Evolutionary conservation across 192 early-diverging fungal genomes (phyloP).

Genomic region (Piromyces finnis): DNA sequence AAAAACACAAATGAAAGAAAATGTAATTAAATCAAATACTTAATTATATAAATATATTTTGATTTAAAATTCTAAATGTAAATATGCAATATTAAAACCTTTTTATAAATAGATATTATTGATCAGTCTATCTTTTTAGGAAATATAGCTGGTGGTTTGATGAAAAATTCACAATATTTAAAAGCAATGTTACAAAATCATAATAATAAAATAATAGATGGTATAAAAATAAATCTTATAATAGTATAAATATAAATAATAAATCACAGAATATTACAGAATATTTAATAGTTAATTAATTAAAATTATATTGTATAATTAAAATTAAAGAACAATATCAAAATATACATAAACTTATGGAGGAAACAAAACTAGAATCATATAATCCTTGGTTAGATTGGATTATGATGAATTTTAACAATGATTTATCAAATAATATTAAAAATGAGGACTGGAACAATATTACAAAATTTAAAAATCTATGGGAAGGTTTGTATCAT

Average conservation of each 20-base stretch:
- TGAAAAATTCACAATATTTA: background rate
- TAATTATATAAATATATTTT: no score
- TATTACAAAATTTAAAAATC: background rate
- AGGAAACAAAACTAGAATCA: background rate
- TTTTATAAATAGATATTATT: no score
- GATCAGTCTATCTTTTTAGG: background rate
- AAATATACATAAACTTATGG: background rate
- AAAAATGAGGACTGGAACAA: background rate
- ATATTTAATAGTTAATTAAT: no score
- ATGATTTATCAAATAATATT: background rate
- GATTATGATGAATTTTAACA: background rate
- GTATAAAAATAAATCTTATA: no score
- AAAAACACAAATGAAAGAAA: background rate
- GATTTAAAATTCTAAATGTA: no score
- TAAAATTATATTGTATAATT: no score
- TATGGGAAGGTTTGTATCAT: background rate
- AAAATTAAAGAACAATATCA: background rate
- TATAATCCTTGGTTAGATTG: background rate
- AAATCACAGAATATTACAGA: no score
- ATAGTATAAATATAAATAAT: no score
- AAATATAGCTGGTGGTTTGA: background rate
- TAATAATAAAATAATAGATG: no score
- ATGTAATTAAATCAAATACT: no score
- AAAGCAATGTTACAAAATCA: background rate
- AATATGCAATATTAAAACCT: no score